A percentile compares a stretch with the other conserved stretches of the same genome.
These are phyloP conservation scores for Geranomyces michiganensis DNA, from an alignment of 192 early-diverging fungal species.

Conservation along the genomic window DNA sequence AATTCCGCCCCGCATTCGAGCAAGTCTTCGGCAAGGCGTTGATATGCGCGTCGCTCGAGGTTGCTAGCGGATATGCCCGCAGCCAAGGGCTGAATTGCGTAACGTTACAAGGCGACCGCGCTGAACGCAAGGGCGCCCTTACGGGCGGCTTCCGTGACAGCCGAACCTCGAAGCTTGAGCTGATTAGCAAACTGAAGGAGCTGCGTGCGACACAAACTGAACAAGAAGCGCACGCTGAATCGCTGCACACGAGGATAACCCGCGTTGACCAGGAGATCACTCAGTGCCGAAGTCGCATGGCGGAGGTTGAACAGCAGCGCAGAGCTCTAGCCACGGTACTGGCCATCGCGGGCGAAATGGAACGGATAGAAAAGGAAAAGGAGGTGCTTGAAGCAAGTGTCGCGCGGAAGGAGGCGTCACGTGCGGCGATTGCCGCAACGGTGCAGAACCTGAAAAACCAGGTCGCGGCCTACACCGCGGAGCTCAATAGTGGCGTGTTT, in stretches of 20 bases:
- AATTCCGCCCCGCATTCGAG: slow-evolving; percentile 74
- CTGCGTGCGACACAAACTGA: slow-evolving; percentile 49
- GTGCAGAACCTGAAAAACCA: slow-evolving; percentile 60
- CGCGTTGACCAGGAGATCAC: slow-evolving; percentile 52
- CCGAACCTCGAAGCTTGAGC: slow-evolving; percentile 73
- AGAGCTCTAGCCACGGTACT: slow-evolving; percentile 16
- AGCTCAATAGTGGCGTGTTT: slow-evolving; percentile 55
- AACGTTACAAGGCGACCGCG: slow-evolving; percentile 90
- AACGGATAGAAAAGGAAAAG: slow-evolving; percentile 58
- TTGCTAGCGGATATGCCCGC: slow-evolving; percentile 77
- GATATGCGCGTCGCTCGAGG: slow-evolving; percentile 81
- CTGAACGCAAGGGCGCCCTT: slow-evolving; percentile 89
- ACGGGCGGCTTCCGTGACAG: slow-evolving; percentile 87
- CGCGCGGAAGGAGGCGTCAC: slow-evolving; percentile 56
- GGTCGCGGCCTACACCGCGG: slow-evolving; percentile 58
- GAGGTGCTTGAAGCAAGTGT: slow-evolving; percentile 55
- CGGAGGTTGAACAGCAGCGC: slow-evolving; percentile 42
- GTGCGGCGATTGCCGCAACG: slow-evolving; percentile 46
- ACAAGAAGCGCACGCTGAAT: slow-evolving; percentile 41
- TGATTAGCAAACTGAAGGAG: slow-evolving; percentile 64
- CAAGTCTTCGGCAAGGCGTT: slow-evolving; percentile 93
- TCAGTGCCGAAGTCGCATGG: slow-evolving; percentile 39
- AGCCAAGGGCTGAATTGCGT: slow-evolving; percentile 79
- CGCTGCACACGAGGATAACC: slow-evolving; percentile 57
- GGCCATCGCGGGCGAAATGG: not conserved